Evolutionary conservation across 73 alveolate genomes (phyloP), one percentile per base, ranked within the genome.

Genomic region (Chromera velia): DNA sequence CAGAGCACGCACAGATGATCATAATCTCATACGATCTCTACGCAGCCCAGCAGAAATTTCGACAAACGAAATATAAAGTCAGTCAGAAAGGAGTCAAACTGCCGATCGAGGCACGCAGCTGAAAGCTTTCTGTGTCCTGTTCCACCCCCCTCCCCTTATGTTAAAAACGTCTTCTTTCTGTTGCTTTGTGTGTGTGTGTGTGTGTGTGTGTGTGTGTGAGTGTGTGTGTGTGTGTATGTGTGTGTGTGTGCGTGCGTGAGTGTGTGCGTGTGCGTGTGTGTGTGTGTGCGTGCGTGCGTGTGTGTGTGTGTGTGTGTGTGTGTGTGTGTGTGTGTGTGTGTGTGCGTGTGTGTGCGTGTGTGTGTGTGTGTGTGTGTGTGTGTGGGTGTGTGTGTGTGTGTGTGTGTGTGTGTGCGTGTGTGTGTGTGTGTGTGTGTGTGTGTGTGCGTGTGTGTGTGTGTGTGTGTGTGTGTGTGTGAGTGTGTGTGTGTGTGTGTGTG

Each of bases 301-400:
- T 55, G 70, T 55, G 70, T 55, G 70, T 55, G 70, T 55, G 70
- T 55, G 70, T 55, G 70, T 55, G 70, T 55, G 70, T 55, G 70
- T 55, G 70, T 55, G 70, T 55, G 70, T 55, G 70, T 55, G 70
- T 55, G 70, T 55, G 70, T 55, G 70, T 55, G 70, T 7, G 26
- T 55, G 70, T 55, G 70, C 26, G 70, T 55, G 70, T 55, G 70
- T 55, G 70, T 55, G 70, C 26, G 70, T 55, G 70, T 55, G 70
- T 55, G 70, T 55, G 70, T 55, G n/a, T n/a, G n/a, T n/a, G n/a
- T n/a, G n/a, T n/a, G n/a, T n/a, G n/a, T n/a, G n/a, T n/a, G n/a
- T n/a, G n/a, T n/a, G n/a, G n/a, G n/a, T n/a, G n/a, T n/a, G n/a
- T n/a, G n/a, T n/a, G n/a, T n/a, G n/a, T n/a, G 70, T 55, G 70